phyloP scores from a whole-genome alignment of 2,329 filamentous ascomycete genomes.

The Diaporthe batatas region DNA sequence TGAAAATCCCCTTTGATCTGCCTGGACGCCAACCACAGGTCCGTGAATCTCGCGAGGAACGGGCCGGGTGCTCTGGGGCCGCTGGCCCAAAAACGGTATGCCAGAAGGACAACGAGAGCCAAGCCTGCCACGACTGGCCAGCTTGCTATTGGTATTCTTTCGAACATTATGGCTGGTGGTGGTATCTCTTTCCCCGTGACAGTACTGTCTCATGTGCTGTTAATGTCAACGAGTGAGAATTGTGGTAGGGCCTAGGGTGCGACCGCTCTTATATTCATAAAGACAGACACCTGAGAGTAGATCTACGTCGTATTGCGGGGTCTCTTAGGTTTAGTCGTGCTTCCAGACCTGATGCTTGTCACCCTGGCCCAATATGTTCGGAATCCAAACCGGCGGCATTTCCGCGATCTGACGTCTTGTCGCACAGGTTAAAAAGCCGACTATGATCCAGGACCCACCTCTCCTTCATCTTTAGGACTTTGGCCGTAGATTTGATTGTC shows the following conservation, averaged over 20 bases:
- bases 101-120: background rate
- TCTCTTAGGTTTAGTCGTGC: conserved; percentile 8
- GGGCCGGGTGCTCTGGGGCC: conserved; percentile 31
- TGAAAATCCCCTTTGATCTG: conserved; percentile 26
- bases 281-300: background rate
- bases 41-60: conserved; percentile 26
- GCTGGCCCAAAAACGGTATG: background rate
- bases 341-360: background rate
- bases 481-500: background rate
- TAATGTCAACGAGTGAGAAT: fast-evolving
- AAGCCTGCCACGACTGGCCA: conserved; percentile 14
- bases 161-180: background rate
- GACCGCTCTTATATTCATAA: background rate
- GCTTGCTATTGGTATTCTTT: background rate
- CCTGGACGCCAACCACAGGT: conserved; percentile 24
- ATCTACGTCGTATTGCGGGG: conserved; percentile 18
- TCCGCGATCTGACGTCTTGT: background rate
- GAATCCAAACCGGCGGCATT: conserved; percentile 3
- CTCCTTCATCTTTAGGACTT: too few relatives aligned
- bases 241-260: background rate
- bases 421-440: background rate
- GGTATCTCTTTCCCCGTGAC: background rate
- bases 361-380: conserved; percentile 5
- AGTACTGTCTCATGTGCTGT: background rate
- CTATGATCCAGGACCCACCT: background rate